A percentile compares a stretch with the other conserved stretches of the same genome.
These are phyloP conservation scores for Pleurotus pulmonarius DNA, from an alignment of 768 basidiomycete genomes.

Conservation along the genomic window DNA sequence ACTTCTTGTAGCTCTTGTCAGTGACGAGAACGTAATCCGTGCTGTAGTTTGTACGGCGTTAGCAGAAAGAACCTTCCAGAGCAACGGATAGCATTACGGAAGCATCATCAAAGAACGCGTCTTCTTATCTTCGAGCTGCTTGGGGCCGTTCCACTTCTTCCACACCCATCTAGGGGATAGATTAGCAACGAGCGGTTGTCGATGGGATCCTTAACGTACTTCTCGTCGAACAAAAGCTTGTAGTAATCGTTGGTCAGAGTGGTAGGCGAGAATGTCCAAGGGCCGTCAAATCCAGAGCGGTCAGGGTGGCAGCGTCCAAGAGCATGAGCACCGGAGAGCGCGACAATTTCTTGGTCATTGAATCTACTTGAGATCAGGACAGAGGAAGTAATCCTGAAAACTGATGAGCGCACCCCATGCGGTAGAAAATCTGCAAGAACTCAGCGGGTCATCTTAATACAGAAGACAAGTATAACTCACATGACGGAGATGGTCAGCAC, in stretches of 20 bases:
- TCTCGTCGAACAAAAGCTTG: constrained; percentile 84
- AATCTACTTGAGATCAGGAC: constrained; percentile 38
- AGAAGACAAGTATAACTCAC: constrained; percentile 33
- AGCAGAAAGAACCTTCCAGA: not conserved
- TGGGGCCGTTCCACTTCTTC: constrained; percentile 93
- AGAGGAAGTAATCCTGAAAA: not conserved
- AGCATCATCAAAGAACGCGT: constrained; percentile 93
- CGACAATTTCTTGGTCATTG: constrained; percentile 97
- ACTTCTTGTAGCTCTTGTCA: constrained; percentile 93
- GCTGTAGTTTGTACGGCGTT: constrained; percentile 27
- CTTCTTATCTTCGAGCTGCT: constrained; percentile 91
- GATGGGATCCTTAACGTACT: constrained; percentile 31
- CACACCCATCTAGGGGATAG: constrained; percentile 66
- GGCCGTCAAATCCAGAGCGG: constrained; percentile 83
- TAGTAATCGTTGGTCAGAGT: constrained; percentile 85
- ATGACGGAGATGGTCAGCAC: constrained; percentile 78
- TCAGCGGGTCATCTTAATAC: not conserved
- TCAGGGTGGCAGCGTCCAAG: constrained; percentile 92
- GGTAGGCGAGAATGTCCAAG: constrained; percentile 94
- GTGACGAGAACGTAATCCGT: constrained; percentile 86
- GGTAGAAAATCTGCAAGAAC: constrained; percentile 67
- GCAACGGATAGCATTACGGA: constrained; percentile 53
- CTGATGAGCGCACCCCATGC: constrained; percentile 61
- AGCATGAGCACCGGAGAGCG: constrained; percentile 91
- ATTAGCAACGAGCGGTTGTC: constrained; percentile 1